A percentile compares a stretch with the other conserved stretches of the same genome.
phyloP scores from a whole-genome alignment of 176 grass and related monocot genomes.

The Rhynchospora breviuscula region DNA sequence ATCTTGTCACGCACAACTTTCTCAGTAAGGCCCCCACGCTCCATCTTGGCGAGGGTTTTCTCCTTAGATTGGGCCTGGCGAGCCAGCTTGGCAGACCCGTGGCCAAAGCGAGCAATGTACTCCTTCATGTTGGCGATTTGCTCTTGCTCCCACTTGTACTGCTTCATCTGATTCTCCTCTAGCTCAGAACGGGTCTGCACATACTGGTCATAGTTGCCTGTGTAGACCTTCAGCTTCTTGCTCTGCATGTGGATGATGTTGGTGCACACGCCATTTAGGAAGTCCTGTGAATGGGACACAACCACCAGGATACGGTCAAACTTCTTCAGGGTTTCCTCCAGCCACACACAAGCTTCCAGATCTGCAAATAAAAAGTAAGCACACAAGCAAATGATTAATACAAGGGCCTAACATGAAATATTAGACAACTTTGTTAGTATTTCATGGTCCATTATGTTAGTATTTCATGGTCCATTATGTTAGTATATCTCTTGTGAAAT shows the following conservation, averaged over 20 bases:
- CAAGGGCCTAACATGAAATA: background rate
- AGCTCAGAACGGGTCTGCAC: conserved; percentile 66
- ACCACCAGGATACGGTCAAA: conserved; percentile 82
- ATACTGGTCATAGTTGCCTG: conserved; percentile 85
- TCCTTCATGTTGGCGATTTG: conserved; percentile 90
- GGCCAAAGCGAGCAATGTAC: conserved; percentile 90
- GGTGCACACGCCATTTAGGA: conserved; percentile 87
- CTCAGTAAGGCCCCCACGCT: conserved; percentile 85
- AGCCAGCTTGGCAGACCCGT: conserved; percentile 83
- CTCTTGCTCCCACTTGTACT: conserved; percentile 96
- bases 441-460: background rate
- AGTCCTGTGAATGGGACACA: conserved; percentile 80
- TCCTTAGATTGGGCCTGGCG: conserved; percentile 89
- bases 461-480: background rate
- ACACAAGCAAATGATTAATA: background rate
- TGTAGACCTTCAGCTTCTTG: conserved; percentile 85
- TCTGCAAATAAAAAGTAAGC: conserved; percentile 44
- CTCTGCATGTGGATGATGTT: conserved; percentile 97
- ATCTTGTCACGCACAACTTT: conserved; percentile 63
- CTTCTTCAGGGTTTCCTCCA: conserved; percentile 84
- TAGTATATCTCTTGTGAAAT: background rate
- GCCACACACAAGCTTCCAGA: conserved; percentile 94
- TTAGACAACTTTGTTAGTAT: background rate
- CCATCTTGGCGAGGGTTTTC: conserved; percentile 98
- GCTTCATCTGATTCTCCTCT: conserved; percentile 94